Percentiles rank a stretch among this genome's conserved stretches.
Evolutionary conservation across 768 basidiomycete species (phyloP).

Genomic region (Piloderma croceum): DNA sequence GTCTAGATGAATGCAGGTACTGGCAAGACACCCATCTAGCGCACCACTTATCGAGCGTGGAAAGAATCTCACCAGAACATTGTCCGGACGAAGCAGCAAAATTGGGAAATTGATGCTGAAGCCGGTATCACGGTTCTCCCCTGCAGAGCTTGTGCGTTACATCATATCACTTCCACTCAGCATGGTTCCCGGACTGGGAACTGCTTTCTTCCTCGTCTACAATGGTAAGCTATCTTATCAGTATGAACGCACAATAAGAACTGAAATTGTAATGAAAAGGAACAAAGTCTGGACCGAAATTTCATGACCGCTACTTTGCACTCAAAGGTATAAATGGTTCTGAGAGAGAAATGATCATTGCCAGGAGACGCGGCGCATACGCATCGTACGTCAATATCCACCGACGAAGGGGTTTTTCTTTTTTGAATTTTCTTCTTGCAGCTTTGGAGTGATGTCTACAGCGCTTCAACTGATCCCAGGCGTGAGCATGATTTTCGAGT

Average conservation of each 20-base stretch:
- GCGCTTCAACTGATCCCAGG: slow-evolving; percentile 58
- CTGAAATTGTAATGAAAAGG: slow-evolving; percentile 22
- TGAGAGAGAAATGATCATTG: slow-evolving; percentile 41
- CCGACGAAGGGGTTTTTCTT: not conserved
- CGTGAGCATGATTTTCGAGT: slow-evolving; percentile 51
- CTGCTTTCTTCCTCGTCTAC: slow-evolving; percentile 52
- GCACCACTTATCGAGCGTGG: slow-evolving; percentile 27
- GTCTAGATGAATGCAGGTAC: slow-evolving; percentile 29
- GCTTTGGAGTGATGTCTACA: slow-evolving; percentile 58
- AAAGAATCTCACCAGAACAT: slow-evolving; percentile 29
- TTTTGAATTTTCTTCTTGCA: slow-evolving; percentile 10
- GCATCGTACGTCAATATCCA: slow-evolving; percentile 43
- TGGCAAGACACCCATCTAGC: slow-evolving; percentile 31
- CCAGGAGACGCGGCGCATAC: slow-evolving; percentile 51
- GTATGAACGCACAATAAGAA: not conserved
- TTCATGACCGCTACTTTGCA: slow-evolving; percentile 65
- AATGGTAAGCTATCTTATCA: slow-evolving; percentile 32
- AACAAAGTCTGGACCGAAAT: slow-evolving; percentile 45
- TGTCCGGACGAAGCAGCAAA: slow-evolving; percentile 34
- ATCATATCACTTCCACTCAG: slow-evolving; percentile 63
- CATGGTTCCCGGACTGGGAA: slow-evolving; percentile 60
- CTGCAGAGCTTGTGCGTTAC: slow-evolving; percentile 48
- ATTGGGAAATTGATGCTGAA: slow-evolving; percentile 45
- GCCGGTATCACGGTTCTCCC: slow-evolving; percentile 40
- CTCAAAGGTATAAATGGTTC: slow-evolving; percentile 48